phyloP scores from a whole-genome alignment of 2,329 filamentous ascomycete genomes.

The Epichloe brachyelytri region DNA sequence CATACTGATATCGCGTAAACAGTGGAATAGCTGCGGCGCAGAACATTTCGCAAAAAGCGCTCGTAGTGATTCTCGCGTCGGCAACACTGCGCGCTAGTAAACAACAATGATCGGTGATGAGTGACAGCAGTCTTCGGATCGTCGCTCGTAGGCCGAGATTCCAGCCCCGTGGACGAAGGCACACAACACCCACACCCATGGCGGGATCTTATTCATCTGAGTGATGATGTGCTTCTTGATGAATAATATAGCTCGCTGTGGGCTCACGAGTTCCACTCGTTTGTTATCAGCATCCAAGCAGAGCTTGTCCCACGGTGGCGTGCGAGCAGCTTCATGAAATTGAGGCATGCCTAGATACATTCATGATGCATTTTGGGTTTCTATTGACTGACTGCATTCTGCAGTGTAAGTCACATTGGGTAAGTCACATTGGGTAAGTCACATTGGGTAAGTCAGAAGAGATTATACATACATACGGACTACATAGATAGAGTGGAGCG shows the following conservation, averaged over 20 bases:
- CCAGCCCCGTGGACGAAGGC: not conserved
- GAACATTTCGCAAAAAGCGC: not conserved
- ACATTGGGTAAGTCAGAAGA: not conserved
- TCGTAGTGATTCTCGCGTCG: not conserved
- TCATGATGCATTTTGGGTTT: not conserved
- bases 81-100: not conserved
- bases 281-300: too few relatives aligned
- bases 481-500: not conserved
- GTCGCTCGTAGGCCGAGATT: not conserved
- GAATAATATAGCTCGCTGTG: too few relatives aligned
- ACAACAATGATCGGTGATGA: not conserved
- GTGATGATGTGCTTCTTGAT: too few relatives aligned
- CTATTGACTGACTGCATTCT: not conserved
- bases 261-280: too few relatives aligned
- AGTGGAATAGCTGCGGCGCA: too few relatives aligned
- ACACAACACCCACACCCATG: too few relatives aligned
- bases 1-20: too few relatives aligned
- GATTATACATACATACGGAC: not conserved
- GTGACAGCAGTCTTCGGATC: not conserved
- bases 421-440: too few relatives aligned
- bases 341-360: not conserved
- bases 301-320: too few relatives aligned
- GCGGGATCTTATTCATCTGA: too few relatives aligned
- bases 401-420: too few relatives aligned
- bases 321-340: not conserved